Base-by-base conservation (phyloP, 1,284 basidiomycete species). In the Cutaneotrichosporon cutaneum region DNA sequence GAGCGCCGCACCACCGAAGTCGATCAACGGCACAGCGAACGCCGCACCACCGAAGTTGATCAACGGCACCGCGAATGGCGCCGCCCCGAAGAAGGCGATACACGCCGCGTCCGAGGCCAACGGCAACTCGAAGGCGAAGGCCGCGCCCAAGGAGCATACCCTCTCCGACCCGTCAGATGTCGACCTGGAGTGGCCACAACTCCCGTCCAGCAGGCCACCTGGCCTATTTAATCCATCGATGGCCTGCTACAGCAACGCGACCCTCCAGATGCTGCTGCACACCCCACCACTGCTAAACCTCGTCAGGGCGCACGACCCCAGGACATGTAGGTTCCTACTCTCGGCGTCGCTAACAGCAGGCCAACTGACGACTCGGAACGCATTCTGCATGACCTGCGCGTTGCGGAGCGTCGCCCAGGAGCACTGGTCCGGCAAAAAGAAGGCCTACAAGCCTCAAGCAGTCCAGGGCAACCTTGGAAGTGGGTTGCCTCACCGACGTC, bases 181-280 rank as follows among this genome's bases (percentile, higher is more conserved):
- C 45, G 66, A 71, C 35, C 61, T 75, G 18, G 11, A 62, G 21
- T 77, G 73, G 72, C 75, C 77, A 1, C 63, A 62, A 21, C 42
- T 54, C 2, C 60, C 75, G 3, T n/a, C 18, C 2, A 39, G 39
- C 16, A 68, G 67, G 42, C 52, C 69, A 0, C 71, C 77, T 0
- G 95, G 95, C 0, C 82, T 99, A 39, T 82, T 86, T 72, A 99
- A 99, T 80, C 87, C 82, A n/a, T 93, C 93, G 55, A 99, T 98
- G 77, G 96, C 93, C 1, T 99, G 96, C 80, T 99, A 97, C 80
- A 82, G 97, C 71, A 99, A 99, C 80, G 94, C 92, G 67, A 91
- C 90, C 35, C 81, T 99, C 62, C 96, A 99, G 81, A 92, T 93
- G 69, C 84, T 99, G 54, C 81, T 98, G 22, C 94, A 99, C 76